Evolutionary conservation across 2,329 filamentous ascomycete genomes (phyloP).

Genomic region (Talaromyces sp.): DNA sequence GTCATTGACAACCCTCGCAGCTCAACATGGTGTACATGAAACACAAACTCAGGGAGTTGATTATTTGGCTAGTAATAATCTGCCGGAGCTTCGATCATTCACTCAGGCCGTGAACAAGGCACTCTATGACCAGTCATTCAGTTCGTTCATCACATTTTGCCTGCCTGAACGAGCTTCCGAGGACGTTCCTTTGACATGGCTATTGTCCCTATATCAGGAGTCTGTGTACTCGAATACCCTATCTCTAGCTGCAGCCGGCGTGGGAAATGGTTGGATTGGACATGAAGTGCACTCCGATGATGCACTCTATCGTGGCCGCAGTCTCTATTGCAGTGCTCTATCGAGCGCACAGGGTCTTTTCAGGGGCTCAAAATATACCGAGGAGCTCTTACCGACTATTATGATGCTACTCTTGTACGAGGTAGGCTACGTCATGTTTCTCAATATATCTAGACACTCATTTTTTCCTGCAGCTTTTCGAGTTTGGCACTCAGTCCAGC

Average conservation of each 20-base stretch:
- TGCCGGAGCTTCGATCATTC: not conserved
- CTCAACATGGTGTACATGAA: not conserved
- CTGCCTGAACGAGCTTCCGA: constrained; percentile 7
- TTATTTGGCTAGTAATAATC: not conserved
- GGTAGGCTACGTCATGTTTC: not conserved
- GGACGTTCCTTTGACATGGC: constrained; percentile 14
- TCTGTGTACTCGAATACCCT: not conserved
- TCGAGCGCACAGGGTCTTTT: not conserved
- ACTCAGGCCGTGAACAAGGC: constrained; percentile 2
- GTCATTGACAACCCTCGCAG: not conserved
- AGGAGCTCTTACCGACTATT: constrained; percentile 4
- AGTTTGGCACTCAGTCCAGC: constrained; percentile 11
- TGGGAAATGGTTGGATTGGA: constrained; percentile 15
- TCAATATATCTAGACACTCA: not conserved
- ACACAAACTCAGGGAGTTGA: too few relatives aligned
- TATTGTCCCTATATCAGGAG: constrained; percentile 5
- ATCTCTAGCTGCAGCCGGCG: not conserved
- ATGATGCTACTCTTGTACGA: constrained; percentile 13
- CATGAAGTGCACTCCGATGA: not conserved
- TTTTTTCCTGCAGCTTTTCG: not conserved
- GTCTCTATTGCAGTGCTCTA: constrained; percentile 10
- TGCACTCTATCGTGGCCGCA: constrained; percentile 2
- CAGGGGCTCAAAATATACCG: not conserved
- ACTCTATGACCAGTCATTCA: constrained; percentile 10
- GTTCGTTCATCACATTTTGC: constrained; percentile 13